Base-by-base conservation (phyloP, 2,329 filamentous ascomycete genomes). In the Fusarium incarnatum region DNA sequence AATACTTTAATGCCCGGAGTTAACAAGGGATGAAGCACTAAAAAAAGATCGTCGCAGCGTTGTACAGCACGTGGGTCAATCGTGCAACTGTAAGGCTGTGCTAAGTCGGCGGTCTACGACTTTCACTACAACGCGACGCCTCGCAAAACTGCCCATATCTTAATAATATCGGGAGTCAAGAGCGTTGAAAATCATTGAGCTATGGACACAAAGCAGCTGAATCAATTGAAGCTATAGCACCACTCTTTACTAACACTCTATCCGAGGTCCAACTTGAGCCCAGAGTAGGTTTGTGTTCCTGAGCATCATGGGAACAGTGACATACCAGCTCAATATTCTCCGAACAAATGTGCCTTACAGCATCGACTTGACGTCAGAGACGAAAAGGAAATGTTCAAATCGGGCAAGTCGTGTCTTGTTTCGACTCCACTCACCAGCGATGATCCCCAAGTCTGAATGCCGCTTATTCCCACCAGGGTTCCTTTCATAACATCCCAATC, bases 31-130 rank as follows among this genome's bases (percentile, higher is more conserved):
- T 48, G 20, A 53, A 42, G 60, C 13, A 10, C 23, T 28, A 56
- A 60, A 68, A 45, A 45, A 9, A 42, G 68, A 68, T 71, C 68
- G 41, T 11, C 65, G 12, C 10, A 12, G 37, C 20, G 40, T n/a
- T 15, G 25, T 27, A 10, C 5, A 13, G 53, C 66, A 68, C 65
- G 65, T 69, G 60, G 54, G 65, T 55, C 48, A 27, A 41, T 10
- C 10, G 13, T 22, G 12, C 46, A 32, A 28, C 22, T 40, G 13
- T 45, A 46, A 34, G 57, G 50, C 32, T 52, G 16, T 4, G 16
- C 42, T 8, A 5, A 15, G 1, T 27, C 5, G 16, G 20, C 23
- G 37, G 11, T 37, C 34, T 37, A n/a, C 18, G 6, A 0, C 5
- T 16, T 22, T 20, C 20, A 4, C 22, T 13, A 8, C 8, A 4